phyloP scores from a whole-genome alignment of 2,329 filamentous ascomycete genomes.

The Macrophomina tecta region DNA sequence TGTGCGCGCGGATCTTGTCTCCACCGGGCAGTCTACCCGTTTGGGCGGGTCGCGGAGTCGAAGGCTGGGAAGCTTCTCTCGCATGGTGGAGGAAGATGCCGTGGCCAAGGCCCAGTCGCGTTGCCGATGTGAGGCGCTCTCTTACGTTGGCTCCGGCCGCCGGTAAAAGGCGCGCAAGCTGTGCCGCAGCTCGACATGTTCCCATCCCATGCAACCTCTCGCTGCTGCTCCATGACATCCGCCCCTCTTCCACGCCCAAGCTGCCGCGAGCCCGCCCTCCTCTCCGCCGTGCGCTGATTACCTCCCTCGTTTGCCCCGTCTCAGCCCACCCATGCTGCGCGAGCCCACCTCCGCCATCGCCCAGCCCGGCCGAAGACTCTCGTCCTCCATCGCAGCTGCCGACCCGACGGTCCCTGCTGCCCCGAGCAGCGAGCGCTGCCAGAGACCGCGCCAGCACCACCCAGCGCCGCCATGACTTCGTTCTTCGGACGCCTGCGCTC shows the following conservation, averaged over 20 bases:
- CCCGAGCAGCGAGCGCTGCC: slow-evolving; percentile 19
- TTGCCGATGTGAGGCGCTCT: slow-evolving; percentile 25
- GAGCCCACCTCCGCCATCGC: not conserved
- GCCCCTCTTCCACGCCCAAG: slow-evolving; percentile 16
- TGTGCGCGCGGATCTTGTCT: slow-evolving; percentile 22
- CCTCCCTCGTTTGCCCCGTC: slow-evolving; percentile 17
- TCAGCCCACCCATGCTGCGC: slow-evolving; percentile 17
- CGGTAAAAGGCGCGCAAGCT: slow-evolving; percentile 20
- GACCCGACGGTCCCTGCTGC: slow-evolving; percentile 18
- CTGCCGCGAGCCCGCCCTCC: slow-evolving; percentile 13
- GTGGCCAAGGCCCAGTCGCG: slow-evolving; percentile 14
- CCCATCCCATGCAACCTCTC: not conserved
- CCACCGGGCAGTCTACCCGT: slow-evolving; percentile 21
- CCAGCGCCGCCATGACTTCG: slow-evolving; percentile 52
- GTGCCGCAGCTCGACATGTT: slow-evolving; percentile 19
- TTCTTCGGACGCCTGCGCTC: slow-evolving; percentile 62
- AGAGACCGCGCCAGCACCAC: slow-evolving; percentile 10
- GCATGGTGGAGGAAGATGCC: slow-evolving; percentile 20
- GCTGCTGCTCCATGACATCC: slow-evolving; percentile 5
- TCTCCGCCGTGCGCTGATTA: slow-evolving; percentile 1
- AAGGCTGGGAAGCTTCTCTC: slow-evolving; percentile 25
- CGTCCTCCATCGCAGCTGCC: slow-evolving; percentile 6
- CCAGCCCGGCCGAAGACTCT: not conserved
- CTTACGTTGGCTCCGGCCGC: slow-evolving; percentile 21
- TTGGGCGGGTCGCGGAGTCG: slow-evolving; percentile 21